Conservation (phyloP, 2,329 filamentous ascomycete species). For the Diaporthe amygdali region DNA sequence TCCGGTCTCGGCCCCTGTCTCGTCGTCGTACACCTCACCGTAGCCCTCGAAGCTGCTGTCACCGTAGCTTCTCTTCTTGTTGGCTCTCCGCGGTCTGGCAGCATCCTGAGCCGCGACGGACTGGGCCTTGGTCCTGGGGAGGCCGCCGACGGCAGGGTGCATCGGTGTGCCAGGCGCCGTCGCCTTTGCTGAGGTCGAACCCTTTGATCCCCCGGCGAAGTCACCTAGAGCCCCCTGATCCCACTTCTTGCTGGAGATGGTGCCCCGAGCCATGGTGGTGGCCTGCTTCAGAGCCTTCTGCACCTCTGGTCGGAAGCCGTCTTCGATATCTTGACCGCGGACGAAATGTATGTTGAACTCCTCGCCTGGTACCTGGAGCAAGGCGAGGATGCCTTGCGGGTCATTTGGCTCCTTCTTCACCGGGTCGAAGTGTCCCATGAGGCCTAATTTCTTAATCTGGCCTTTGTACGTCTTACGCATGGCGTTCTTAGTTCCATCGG, state of each 20-base stretch:
- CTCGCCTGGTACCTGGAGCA: constrained; percentile 58
- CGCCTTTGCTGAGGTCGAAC: constrained; percentile 48
- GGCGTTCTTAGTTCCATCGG: constrained; percentile 71
- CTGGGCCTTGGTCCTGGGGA: constrained; percentile 44
- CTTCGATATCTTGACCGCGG: constrained; percentile 58
- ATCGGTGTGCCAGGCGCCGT: constrained; percentile 60
- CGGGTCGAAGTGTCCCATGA: constrained; percentile 66
- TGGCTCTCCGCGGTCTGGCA: constrained; percentile 65
- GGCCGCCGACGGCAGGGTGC: constrained; percentile 33
- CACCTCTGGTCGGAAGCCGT: constrained; percentile 54
- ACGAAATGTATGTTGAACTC: constrained; percentile 62
- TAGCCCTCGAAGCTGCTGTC: constrained; percentile 79
- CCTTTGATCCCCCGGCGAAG: constrained; percentile 49
- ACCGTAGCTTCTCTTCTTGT: constrained; percentile 78
- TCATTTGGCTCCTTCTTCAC: constrained; percentile 59
- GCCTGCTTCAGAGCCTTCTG: constrained; percentile 53
- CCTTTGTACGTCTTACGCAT: constrained; percentile 73
- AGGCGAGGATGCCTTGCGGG: constrained; percentile 56
- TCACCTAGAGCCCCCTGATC: constrained; percentile 65
- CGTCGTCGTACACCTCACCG: constrained; percentile 67
- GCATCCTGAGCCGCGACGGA: constrained; percentile 48
- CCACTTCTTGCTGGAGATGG: constrained; percentile 60
- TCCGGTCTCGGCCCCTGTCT: constrained; percentile 59
- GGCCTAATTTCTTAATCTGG: constrained; percentile 67
- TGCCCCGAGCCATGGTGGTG: constrained; percentile 62